Evolutionary conservation across 306 rosid species (phyloP).

Genomic region (Acacia melanoxylon): DNA sequence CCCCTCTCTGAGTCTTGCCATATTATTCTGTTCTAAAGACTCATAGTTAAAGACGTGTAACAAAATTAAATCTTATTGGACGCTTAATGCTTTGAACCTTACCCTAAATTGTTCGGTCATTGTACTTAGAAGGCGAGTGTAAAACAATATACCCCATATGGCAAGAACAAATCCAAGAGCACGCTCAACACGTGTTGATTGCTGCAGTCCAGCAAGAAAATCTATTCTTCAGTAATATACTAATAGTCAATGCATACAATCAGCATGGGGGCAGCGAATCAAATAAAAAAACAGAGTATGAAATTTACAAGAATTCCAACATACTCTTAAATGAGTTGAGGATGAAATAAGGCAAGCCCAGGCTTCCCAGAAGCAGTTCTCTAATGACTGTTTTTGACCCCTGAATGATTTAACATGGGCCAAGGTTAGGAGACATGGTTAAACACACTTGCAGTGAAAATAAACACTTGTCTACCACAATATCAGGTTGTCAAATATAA

Average conservation of each 20-base stretch:
- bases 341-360: constrained; percentile 97
- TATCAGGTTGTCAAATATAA: constrained; percentile 8
- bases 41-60: constrained; percentile 34
- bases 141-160: constrained; percentile 95
- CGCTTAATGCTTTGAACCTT: constrained; percentile 34
- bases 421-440: constrained; percentile 39
- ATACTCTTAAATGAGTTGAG: constrained; percentile 87
- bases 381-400: constrained; percentile 62
- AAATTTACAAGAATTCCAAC: constrained; percentile 32
- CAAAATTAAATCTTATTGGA: constrained; percentile 22
- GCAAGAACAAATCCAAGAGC: constrained; percentile 90
- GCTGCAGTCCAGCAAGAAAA: constrained; percentile 52
- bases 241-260: constrained; percentile 27
- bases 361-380: constrained; percentile 99
- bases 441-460: constrained; percentile 29
- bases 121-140: constrained; percentile 88
- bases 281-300: constrained; percentile 5
- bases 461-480: constrained; percentile 13
- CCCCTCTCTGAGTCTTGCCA: constrained; percentile 94
- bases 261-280: not conserved
- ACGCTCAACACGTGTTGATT: constrained; percentile 85
- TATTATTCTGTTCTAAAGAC: constrained; percentile 66
- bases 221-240: constrained; percentile 19
- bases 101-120: constrained; percentile 99
- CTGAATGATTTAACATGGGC: constrained; percentile 38